Base-by-base conservation (phyloP, 345 rosid species). In the Gossypium rotundifolium region DNA sequence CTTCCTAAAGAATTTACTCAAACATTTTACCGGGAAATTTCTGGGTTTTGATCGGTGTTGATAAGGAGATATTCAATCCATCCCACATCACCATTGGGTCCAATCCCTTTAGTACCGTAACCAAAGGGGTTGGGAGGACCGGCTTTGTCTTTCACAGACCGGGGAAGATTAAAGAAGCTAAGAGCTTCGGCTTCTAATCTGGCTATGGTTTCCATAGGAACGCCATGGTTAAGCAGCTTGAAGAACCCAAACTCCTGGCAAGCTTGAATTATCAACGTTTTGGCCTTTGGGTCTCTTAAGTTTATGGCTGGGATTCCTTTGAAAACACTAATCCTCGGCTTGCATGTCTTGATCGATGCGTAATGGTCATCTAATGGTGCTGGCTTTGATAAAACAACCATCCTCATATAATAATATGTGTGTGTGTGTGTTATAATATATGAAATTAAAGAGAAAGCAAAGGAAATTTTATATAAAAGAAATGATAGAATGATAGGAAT, bases 61-160 rank as follows among this genome's bases (percentile, higher is more conserved):
- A 93, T 85, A 29, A 93, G 91, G 74, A 93, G 85, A 77, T 84
- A 84, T 75, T 93, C 98, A 74, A 93, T 81, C 97, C 96, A 89
- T 3, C 98, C 98, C 16, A 90, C 86, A 77, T 93, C 97, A 53
- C 93, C 97, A 78, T 88, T 91, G 2, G 79, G 84, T 23, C 98
- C 98, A 60, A 93, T 93, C 68, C 81, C 75, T 78, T 87, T 91
- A 84, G n/a, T 90, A 46, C 97, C 98, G 66, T 93, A 93, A 64
- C 98, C 98, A 45, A 86, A 90, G 57, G 97, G 98, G 80, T 83
- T 79, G 12, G 96, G 91, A 7, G 98, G 97, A 25, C 97, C 88
- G 13, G 87, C 84, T 40, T 18, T 80, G 81, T 86, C 90, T 79
- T 93, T 93, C 44, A 82, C 87, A 8, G 91, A 79, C 59, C 85